Base-by-base conservation (phyloP, 495 filamentous ascomycete species). In the Annulohypoxylon stygium region DNA sequence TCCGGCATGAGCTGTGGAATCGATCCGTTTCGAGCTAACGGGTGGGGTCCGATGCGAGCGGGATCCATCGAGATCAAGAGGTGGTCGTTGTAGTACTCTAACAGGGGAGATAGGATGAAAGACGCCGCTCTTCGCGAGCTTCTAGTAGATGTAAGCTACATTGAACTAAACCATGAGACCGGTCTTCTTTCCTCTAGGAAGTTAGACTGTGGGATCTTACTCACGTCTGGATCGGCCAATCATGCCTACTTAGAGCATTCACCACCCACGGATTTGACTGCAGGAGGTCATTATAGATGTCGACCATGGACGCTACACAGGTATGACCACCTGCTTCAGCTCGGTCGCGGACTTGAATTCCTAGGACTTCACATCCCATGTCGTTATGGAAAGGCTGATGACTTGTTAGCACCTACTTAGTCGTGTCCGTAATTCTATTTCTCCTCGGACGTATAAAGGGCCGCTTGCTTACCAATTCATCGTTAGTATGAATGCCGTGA, bases 401-500 rank as follows among this genome's bases (percentile, higher is more conserved):
- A n/a, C 3, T n/a, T 50, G 55, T 61, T 10, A 68, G 45, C 12
- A 45, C 41, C 41, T 70, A 5, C 39, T 4, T 57, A 34, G n/a
- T 53, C 30, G 30, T 30, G 30, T 2, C 5, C 30, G 30, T 3
- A 30, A 33, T 54, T 48, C 54, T 16, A 18, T 23, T 14, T 37
- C 20, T 41, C 30, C 14, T 63, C n/a, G 9, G 20, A 16, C 33
- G 7, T 25, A n/a, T 33, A 12, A n/a, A 43, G 34, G 34, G 0
- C 5, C 16, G 16, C 7, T 34, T 16, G 57, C 76, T 53, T 76
- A 83, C 79, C 50, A 86, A 66, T 25, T 71, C 70, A 8, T 61
- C 71, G 45, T 76, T 84, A 2, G 83, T 83, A 51, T 86, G 84
- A 26, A 86, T 86, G 0, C 83, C 83, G 45, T 85, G 81, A 1